These are phyloP conservation scores for Neofusicoccum parvum DNA, from an alignment of 2,329 filamentous ascomycete species.

Conservation along the genomic window DNA sequence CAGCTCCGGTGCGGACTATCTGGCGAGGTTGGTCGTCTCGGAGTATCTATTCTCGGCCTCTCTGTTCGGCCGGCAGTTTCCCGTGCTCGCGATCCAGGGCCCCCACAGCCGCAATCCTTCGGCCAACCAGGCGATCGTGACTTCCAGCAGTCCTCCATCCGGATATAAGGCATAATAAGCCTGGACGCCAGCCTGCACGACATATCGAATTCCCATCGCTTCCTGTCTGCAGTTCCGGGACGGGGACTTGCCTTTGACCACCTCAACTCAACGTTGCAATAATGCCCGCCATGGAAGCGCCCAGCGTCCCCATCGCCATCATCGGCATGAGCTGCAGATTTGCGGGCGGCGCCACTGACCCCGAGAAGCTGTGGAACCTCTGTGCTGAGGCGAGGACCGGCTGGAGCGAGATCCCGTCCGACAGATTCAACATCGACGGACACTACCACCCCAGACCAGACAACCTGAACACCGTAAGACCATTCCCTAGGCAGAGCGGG, in stretches of 20 bases:
- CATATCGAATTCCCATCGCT: too few relatives aligned
- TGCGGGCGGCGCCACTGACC: constrained; percentile 33
- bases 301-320: constrained; percentile 31
- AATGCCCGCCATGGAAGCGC: too few relatives aligned
- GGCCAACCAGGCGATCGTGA: too few relatives aligned
- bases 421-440: constrained; percentile 33
- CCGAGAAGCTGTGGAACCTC: constrained; percentile 38
- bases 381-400: constrained; percentile 31
- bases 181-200: too few relatives aligned
- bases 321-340: constrained; percentile 37
- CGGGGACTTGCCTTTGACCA: too few relatives aligned
- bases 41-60: not conserved
- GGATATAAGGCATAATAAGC: too few relatives aligned
- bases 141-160: too few relatives aligned
- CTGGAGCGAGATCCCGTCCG: constrained; percentile 29
- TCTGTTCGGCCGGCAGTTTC: not conserved
- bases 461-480: too few relatives aligned
- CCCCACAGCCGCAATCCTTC: too few relatives aligned
- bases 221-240: too few relatives aligned
- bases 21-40: not conserved
- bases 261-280: not conserved
- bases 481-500: too few relatives aligned
- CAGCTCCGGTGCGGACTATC: not conserved
- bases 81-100: too few relatives aligned
- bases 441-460: constrained; percentile 25